phyloP scores from a whole-genome alignment of 805 yeast genomes.

The Priceomyces melissophilus region DNA sequence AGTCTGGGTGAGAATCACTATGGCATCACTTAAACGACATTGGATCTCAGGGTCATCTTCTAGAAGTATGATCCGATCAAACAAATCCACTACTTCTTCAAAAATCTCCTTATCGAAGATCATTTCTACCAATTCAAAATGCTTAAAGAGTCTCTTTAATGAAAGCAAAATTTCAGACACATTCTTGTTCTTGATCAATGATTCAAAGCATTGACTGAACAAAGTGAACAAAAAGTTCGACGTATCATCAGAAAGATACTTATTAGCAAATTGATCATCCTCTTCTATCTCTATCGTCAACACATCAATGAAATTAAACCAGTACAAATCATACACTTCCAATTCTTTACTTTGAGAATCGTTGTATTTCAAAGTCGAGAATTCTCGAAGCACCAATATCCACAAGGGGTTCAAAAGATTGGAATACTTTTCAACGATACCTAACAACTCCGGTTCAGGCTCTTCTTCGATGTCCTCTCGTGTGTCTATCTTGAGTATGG shows the following conservation, averaged over 20 bases:
- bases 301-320: slow-evolving; percentile 79
- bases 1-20: slow-evolving; percentile 27
- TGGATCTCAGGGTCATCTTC: slow-evolving; percentile 63
- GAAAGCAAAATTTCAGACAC: slow-evolving; percentile 50
- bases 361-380: slow-evolving; percentile 60
- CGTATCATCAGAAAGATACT: slow-evolving; percentile 53
- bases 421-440: slow-evolving; percentile 54
- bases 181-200: slow-evolving; percentile 49
- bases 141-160: slow-evolving; percentile 48
- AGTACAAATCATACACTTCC: slow-evolving; percentile 53
- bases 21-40: slow-evolving; percentile 42
- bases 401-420: slow-evolving; percentile 69
- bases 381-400: slow-evolving; percentile 73
- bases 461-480: slow-evolving; percentile 17
- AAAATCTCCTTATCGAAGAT: slow-evolving; percentile 67
- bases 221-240: slow-evolving; percentile 71
- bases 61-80: slow-evolving; percentile 67
- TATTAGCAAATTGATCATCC: slow-evolving; percentile 42
- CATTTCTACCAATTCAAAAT: slow-evolving; percentile 53
- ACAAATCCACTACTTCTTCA: slow-evolving; percentile 68
- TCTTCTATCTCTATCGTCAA: slow-evolving; percentile 61
- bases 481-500: slow-evolving; percentile 44
- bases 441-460: slow-evolving; percentile 44
- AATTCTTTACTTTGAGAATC: slow-evolving; percentile 37
- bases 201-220: slow-evolving; percentile 80